phyloP scores from a whole-genome alignment of 106 monocot species.

The Alisma plantagoaquatica region DNA sequence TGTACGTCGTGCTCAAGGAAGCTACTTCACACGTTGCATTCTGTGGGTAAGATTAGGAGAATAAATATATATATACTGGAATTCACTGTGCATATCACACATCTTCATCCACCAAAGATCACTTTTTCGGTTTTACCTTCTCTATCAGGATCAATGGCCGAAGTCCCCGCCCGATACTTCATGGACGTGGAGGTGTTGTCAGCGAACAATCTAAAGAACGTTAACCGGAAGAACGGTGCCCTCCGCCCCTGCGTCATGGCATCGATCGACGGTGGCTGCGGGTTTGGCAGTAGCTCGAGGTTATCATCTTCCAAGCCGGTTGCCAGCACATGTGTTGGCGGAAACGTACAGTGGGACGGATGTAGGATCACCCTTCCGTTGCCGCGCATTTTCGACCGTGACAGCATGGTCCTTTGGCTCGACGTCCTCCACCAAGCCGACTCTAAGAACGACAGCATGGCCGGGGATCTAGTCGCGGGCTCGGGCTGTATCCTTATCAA shows the following conservation, averaged over 20 bases:
- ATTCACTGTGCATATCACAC: too few species aligned
- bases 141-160: too few species aligned
- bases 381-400: too few species aligned
- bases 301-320: not conserved
- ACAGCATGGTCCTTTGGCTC: conserved; percentile 35
- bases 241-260: not conserved
- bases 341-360: conserved; percentile 50
- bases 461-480: conserved; percentile 60
- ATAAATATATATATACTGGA: too few species aligned
- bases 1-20: too few species aligned
- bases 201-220: not conserved
- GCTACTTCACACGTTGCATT: too few species aligned
- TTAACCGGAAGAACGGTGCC: not conserved
- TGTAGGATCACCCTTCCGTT: conserved; percentile 31
- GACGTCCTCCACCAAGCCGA: conserved; percentile 74
- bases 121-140: too few species aligned
- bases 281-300: too few species aligned
- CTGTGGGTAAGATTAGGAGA: too few species aligned
- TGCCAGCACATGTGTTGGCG: conserved; percentile 14
- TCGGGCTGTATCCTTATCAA: conserved; percentile 49
- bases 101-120: too few species aligned
- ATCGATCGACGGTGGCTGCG: not conserved
- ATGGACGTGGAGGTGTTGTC: not conserved
- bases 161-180: not conserved
- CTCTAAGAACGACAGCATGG: conserved; percentile 35